phyloP scores from a whole-genome alignment of 2,329 filamentous ascomycete species.

The Penicillium palitans region DNA sequence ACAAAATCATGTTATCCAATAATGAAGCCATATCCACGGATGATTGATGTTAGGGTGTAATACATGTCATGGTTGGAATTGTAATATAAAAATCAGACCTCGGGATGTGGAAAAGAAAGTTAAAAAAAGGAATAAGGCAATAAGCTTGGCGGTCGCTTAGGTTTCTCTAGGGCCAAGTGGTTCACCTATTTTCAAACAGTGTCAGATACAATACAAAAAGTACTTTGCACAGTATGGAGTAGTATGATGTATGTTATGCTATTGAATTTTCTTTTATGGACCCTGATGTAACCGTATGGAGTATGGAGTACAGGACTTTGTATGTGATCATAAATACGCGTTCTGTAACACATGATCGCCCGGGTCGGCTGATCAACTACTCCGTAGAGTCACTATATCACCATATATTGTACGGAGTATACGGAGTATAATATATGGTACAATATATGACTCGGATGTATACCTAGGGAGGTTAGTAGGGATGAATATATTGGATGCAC shows the following conservation, averaged over 20 bases:
- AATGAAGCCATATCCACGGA: too few relatives aligned
- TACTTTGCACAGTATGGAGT: too few relatives aligned
- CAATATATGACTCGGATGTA: too few relatives aligned
- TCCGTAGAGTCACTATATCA: not conserved
- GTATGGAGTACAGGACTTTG: not conserved
- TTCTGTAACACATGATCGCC: not conserved
- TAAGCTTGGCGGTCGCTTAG: not conserved
- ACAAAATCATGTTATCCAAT: too few relatives aligned
- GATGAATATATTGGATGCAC: too few relatives aligned
- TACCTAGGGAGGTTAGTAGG: too few relatives aligned
- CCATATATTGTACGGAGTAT: too few relatives aligned
- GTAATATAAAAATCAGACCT: not conserved
- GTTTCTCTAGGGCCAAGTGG: not conserved
- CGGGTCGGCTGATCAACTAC: not conserved
- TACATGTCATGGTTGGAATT: not conserved
- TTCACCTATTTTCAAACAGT: not conserved
- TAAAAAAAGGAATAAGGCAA: not conserved
- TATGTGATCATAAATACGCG: not conserved
- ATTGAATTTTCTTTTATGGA: conserved; percentile 1
- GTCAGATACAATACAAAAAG: not conserved
- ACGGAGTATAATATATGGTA: too few relatives aligned
- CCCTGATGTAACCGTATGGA: not conserved
- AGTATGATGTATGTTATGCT: not conserved
- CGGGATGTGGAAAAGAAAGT: not conserved
- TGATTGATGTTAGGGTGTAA: not conserved